Base-by-base conservation (phyloP, 257 asterid genomes). In the Cinchona pubescens region DNA sequence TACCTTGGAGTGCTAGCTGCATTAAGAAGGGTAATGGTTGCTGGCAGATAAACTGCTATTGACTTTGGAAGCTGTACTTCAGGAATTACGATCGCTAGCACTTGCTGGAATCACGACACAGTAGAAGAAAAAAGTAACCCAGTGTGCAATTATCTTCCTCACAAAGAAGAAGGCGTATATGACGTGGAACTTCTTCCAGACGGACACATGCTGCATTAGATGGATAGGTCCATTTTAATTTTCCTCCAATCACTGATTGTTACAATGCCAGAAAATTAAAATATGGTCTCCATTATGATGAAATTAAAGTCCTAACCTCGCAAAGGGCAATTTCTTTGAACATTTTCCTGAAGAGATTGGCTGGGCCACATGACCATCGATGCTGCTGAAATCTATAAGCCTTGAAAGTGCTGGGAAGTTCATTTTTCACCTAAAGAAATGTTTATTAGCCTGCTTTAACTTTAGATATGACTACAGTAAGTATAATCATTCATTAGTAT, bases 321-420 rank as follows among this genome's bases (percentile, higher is more conserved):
- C 90, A 82, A 29, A 73, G 73, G 76, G 88, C 76, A 82, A 92
- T 92, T 75, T 90, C 96, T 77, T 78, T 81, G 76, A 87, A 75
- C 96, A 91, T 91, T 82, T 93, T 93, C 59, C 91, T 82, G 69
- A 91, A 88, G 72, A 93, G 92, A 84, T 91, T 93, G 65, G 98
- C 98, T 64, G 96, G 97, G 56, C 97, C 97, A 46, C 95, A 90
- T 53, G 96, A 91, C 97, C 98, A 93, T 67, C 97, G 89, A 70
- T 91, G 98, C 75, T 93, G 98, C 87, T 90, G 98, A 77, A 49
- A 91, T 77, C 96, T 85, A 65, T 89, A 93, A 25, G 97, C 97
- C 87, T 91, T 91, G 81, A 89, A 93, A 66, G 92, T 91, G 75
- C 98, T 93, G 46, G 97, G 97, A 29, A 91, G 86, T 83, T 93